Evolutionary conservation across 371 early-diverging fungal species (phyloP), one percentile per base, ranked within the genome.

Genomic region (Rhizoclosmatium hyalinum): DNA sequence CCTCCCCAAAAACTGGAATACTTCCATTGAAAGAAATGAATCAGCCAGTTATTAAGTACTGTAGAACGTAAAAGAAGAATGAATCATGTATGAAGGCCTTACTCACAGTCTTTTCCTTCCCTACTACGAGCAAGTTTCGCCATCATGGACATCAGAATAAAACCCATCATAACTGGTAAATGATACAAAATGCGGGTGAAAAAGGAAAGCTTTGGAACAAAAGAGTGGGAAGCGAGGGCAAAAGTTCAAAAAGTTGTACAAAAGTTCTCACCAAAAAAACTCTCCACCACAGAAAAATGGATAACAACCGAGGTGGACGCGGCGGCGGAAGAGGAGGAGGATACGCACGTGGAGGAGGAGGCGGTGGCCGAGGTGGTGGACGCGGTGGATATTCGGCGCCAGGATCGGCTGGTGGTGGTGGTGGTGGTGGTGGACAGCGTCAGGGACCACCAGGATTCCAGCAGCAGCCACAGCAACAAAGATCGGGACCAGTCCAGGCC

Each of bases 321-420:
- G 58, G 58, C 58, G 58, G 58, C 58, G 32, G 58, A 58, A 19
- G 53, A 32, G n/a, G 44, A 41, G 65, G 65, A 17, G n/a, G 41
- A 41, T 1, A 45, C 17, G 24, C 12, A 14, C 65, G 73, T 17
- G 73, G 73, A 6, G 54, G 74, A 6, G 44, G 69, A 10, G 61
- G 69, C 17, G 69, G 63, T 19, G 68, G 77, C 53, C 60, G 73
- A 5, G 68, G 77, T 12, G 64, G 77, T 19, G 67, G 54, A 45
- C 64, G 65, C 56, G 66, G 65, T 4, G 72, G 63, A 42, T 32
- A 8, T 10, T 10, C 21, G n/a, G 56, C 43, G 12, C 45, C 32
- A n/a, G 74, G 67, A 55, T 44, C 54, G 39, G 42, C n/a, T 4
- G 65, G 63, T 45, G 53, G 70, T 32, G 68, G 75, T 57, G 56